These are phyloP conservation scores for Prunus fruticosa DNA, from an alignment of 306 rosid genomes.

Conservation along the genomic window DNA sequence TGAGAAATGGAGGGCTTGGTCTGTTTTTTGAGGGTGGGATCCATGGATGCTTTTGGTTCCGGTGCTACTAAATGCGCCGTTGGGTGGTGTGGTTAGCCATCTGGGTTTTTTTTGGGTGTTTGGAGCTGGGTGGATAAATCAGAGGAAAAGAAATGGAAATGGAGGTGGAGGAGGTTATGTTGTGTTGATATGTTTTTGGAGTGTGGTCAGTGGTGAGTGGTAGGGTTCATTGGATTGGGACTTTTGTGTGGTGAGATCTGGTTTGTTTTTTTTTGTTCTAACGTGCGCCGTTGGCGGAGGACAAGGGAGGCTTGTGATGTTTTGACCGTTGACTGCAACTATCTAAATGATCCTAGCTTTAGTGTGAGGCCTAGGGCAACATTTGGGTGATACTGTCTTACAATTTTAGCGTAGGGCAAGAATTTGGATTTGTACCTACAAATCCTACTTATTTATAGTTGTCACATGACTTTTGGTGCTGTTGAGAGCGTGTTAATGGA, in stretches of 20 bases:
- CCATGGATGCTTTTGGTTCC: constrained; percentile 35
- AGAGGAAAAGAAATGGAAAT: neutral
- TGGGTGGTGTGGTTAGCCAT: constrained; percentile 58
- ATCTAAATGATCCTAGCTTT: too few species aligned
- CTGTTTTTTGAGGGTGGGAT: constrained; percentile 28
- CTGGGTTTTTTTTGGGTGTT: neutral
- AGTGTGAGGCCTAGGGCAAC: neutral
- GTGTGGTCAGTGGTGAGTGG: constrained; percentile 1
- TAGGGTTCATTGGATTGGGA: constrained; percentile 28
- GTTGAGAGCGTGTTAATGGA: too few species aligned
- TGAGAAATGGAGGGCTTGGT: constrained; percentile 32
- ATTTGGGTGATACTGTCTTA: neutral
- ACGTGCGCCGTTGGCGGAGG: constrained; percentile 42
- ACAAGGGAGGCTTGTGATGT: constrained; percentile 5
- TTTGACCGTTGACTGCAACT: constrained; percentile 54
- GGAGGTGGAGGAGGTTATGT: neutral
- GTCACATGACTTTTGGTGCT: neutral
- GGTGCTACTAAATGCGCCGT: constrained; percentile 46
- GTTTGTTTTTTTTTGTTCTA: constrained; percentile 18
- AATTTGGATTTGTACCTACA: neutral
- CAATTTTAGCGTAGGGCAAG: neutral
- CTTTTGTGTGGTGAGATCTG: constrained; percentile 44
- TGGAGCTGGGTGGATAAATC: neutral
- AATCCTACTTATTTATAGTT: neutral
- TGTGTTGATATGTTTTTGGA: neutral